Evolutionary conservation across 371 early-diverging fungal species (phyloP), one percentile per base, ranked within the genome.

Genomic region (Lichtheimia ornata): DNA sequence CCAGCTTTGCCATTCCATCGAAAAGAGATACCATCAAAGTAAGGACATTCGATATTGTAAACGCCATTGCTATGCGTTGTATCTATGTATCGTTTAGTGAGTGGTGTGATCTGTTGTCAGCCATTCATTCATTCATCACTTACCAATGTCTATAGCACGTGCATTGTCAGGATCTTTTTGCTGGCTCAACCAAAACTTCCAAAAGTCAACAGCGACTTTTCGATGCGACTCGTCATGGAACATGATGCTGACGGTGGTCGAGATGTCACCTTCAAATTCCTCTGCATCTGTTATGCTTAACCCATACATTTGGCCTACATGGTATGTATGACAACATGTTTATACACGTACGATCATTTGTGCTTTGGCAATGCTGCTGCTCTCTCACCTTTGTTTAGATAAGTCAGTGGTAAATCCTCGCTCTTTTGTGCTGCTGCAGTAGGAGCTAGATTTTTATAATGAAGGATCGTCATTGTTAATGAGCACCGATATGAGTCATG

Each of bases 181-280:
- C 63, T 91, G 91, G 49, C 79, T 79, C 15, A 87, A 65, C 91
- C 93, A 91, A 61, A 86, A 90, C 53, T 81, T 80, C 93, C 93
- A 93, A 61, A 88, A 88, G 14, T 84, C 82, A 2, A 83, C 73
- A 0, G 91, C 86, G 12, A 86, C 76, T 56, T 80, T 75, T 18
- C 91, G 87, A 70, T 93, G 91, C n/a, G 84, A 72, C 9, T 86
- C 85, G 22, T 90, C 89, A 66, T 91, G 91, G 65, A 93, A 93
- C 44, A 84, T 81, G 44, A 93, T 84, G 20, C 77, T 84, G 58
- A 91, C 59, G 2, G 87, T 86, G 28, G 85, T 86, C 5, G 73
- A 80, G 45, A 88, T 66, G 0, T 80, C 73, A 3, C 74, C 76
- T 53, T 84, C 81, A 9, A 45, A 64, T 11, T 55, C 67, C 13